Conservation (phyloP, 2,329 filamentous ascomycete genomes). For the Colletotrichum sp. region DNA sequence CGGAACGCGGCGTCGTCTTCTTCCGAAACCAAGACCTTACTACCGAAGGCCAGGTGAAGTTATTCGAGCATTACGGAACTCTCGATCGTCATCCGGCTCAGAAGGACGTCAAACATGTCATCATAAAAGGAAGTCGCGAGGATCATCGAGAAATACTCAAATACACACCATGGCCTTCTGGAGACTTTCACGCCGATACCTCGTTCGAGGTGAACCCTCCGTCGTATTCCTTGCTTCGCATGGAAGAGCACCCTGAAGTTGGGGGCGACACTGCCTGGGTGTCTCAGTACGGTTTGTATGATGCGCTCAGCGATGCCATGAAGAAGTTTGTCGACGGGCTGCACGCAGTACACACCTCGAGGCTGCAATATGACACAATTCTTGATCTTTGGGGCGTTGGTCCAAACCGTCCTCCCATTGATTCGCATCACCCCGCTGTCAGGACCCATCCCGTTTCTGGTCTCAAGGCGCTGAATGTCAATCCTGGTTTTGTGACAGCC, state of each 20-base stretch:
- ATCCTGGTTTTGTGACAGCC: conserved; percentile 49
- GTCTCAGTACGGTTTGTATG: conserved; percentile 50
- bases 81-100: conserved; percentile 53
- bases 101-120: conserved; percentile 45
- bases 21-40: conserved; percentile 53
- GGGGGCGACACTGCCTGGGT: conserved; percentile 55
- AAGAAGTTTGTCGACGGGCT: conserved; percentile 46
- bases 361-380: conserved; percentile 52
- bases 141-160: conserved; percentile 48
- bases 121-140: conserved; percentile 48
- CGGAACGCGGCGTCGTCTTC: conserved; percentile 52
- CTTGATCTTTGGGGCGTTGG: conserved; percentile 46
- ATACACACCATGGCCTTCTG: conserved; percentile 52
- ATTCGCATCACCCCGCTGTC: conserved; percentile 52
- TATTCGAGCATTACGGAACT: conserved; percentile 54
- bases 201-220: conserved; percentile 57
- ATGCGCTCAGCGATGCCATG: conserved; percentile 46
- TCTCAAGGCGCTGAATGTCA: conserved; percentile 50
- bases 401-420: conserved; percentile 48
- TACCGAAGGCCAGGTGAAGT: conserved; percentile 43
- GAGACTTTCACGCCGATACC: conserved; percentile 55
- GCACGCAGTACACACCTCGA: conserved; percentile 50
- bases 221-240: conserved; percentile 54
- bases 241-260: conserved; percentile 53
- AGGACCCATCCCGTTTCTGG: conserved; percentile 53